Conservation (phyloP, 2,329 filamentous ascomycete genomes). For the Ophiostoma fasciatum region DNA sequence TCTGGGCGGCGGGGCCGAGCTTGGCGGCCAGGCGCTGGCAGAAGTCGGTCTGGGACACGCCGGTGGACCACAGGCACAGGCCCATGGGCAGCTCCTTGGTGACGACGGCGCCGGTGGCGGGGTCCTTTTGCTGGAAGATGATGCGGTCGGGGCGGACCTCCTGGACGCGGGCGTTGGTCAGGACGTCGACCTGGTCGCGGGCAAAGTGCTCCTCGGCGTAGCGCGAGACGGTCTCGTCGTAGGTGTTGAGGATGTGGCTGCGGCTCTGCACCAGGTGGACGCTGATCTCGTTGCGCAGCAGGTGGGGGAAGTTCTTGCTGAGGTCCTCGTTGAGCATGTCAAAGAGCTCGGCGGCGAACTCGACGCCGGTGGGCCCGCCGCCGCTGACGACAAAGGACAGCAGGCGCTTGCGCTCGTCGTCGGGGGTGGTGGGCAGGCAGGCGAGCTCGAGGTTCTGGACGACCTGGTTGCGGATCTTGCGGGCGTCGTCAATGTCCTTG, state of each 20-base stretch:
- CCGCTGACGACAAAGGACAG: constrained; percentile 94
- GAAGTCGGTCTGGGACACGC: constrained; percentile 75
- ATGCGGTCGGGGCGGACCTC: constrained; percentile 77
- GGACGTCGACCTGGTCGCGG: constrained; percentile 78
- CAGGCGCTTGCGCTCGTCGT: constrained; percentile 73
- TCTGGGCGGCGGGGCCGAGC: constrained; percentile 54
- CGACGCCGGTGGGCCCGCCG: constrained; percentile 89
- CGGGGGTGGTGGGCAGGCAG: constrained; percentile 80
- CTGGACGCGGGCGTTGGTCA: constrained; percentile 86
- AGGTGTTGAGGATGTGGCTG: constrained; percentile 92
- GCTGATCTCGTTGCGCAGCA: constrained; percentile 93
- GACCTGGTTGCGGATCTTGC: constrained; percentile 75
- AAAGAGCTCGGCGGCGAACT: constrained; percentile 92
- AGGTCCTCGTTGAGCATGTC: constrained; percentile 95
- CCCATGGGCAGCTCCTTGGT: constrained; percentile 90
- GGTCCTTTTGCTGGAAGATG: constrained; percentile 69
- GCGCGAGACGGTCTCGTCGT: constrained; percentile 83
- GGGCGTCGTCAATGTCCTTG: constrained; percentile 87
- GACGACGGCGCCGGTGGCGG: constrained; percentile 51
- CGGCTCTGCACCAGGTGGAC: constrained; percentile 94
- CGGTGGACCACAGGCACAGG: constrained; percentile 96
- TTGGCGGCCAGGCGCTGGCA: constrained; percentile 63
- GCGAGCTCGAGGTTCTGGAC: constrained; percentile 81
- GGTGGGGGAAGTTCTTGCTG: constrained; percentile 64
- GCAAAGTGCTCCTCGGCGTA: constrained; percentile 87